Base-by-base conservation (phyloP, 2,329 filamentous ascomycete species). In the Curvularia sp. region DNA sequence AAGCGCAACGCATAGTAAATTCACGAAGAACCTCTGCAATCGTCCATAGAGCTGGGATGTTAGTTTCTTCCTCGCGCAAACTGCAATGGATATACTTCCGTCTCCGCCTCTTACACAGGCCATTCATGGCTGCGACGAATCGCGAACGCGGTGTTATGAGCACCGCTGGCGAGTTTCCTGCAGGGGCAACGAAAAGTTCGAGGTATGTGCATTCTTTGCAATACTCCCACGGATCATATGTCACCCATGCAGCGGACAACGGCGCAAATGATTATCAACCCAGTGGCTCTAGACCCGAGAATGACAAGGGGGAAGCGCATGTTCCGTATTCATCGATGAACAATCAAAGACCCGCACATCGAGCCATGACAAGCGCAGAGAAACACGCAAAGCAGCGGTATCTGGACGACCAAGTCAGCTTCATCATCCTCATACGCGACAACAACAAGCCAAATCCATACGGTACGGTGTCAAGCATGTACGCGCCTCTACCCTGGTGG, bases 361-460 rank as follows among this genome's bases (percentile, higher is more conserved):
- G 28, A 38, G 34, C 32, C 13, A 57, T 54, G 43, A n/a, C 23
- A 10, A 2, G 7, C 6, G 32, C 12, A 27, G 42, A 57, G 6
- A 45, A 38, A 38, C n/a, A 42, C 10, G 49, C 21, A 19, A 52
- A 48, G 6, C 50, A 45, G 19, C 51, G 30, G 13, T 12, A 46
- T 23, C 27, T 39, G 6, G 47, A 59, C 1, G 55, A 60, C 10
- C 60, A 67, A 54, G 51, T 60, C 15, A 19, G 46, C 25, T 65
- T 63, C 30, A 49, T 63, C 25, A 63, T 63, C 15, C 13, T 57
- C 6, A 51, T 46, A 5, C 64, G 62, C n/a, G 60, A 67, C 45
- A 61, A 65, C 39, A 54, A 54, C 19, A 49, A 57, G 23, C 60
- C 60, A 9, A 34, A 63, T 42, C 39, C 60, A 13, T 60, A 53